Percentiles rank a stretch among this genome's conserved stretches.
Evolutionary conservation across 2,329 filamentous ascomycete species (phyloP).

Genomic region (Septoria petroselini): DNA sequence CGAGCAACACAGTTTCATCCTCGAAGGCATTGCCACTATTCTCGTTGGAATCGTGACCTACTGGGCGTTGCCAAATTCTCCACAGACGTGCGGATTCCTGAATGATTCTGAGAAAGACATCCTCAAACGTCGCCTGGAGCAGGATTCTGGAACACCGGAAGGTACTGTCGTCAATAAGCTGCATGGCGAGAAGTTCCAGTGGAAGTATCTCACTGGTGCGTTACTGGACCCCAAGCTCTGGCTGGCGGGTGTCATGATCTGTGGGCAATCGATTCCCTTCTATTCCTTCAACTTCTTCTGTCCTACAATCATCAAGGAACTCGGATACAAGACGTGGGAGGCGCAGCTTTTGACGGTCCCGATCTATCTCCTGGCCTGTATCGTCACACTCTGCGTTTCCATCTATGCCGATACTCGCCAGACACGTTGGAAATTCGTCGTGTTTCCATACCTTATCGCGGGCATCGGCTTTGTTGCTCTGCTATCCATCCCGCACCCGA

Average conservation of each 20-base stretch:
- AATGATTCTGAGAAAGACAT: conserved; percentile 43
- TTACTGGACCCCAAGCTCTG: conserved; percentile 46
- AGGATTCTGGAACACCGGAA: conserved; percentile 19
- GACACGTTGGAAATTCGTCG: conserved; percentile 23
- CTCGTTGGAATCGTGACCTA: conserved; percentile 42
- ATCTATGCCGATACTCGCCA: conserved; percentile 23
- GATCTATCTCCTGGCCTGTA: conserved; percentile 39
- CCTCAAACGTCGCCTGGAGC: conserved; percentile 42
- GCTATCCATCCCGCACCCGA: conserved; percentile 30
- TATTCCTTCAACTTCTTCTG: conserved; percentile 59
- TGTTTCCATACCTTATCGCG: conserved; percentile 23
- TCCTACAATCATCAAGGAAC: conserved; percentile 51
- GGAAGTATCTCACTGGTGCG: conserved; percentile 23
- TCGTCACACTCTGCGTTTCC: conserved; percentile 27
- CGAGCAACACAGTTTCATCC: conserved; percentile 24
- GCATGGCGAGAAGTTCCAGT: conserved; percentile 34
- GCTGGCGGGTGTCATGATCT: conserved; percentile 38
- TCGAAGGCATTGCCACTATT: conserved; percentile 35
- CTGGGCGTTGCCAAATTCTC: conserved; percentile 59
- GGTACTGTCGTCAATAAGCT: conserved; percentile 39
- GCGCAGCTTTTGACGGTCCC: conserved; percentile 48
- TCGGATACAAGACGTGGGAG: conserved; percentile 44
- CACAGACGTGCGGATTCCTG: conserved; percentile 56
- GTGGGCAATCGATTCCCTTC: conserved; percentile 62
- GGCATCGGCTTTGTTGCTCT: conserved; percentile 42